These are phyloP conservation scores for Drosera spatulata DNA, from an alignment of 179 eudicot genomes.

Conservation along the genomic window DNA sequence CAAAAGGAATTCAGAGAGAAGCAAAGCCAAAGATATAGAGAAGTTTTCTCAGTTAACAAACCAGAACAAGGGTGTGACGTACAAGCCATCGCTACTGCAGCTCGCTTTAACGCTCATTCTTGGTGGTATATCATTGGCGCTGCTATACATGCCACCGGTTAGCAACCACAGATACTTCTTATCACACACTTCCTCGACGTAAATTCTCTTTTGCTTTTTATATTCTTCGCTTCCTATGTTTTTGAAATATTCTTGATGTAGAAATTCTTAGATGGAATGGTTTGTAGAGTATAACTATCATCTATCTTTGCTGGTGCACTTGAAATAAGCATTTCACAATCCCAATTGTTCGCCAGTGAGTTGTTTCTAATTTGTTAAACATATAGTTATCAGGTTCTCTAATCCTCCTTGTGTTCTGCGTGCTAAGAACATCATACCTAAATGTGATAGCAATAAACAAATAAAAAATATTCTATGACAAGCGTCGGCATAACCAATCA, in stretches of 20 bases:
- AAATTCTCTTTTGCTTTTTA: neutral
- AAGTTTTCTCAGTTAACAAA: slow-evolving; percentile 19
- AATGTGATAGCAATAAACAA: too few species aligned
- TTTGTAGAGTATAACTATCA: neutral
- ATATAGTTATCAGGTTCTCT: too few species aligned
- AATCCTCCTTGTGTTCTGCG: too few species aligned
- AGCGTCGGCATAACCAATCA: too few species aligned
- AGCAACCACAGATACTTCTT: slow-evolving; percentile 21
- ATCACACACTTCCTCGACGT: slow-evolving; percentile 30
- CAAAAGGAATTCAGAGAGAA: slow-evolving; percentile 52
- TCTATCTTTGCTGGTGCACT: neutral
- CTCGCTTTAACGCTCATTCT: slow-evolving; percentile 31
- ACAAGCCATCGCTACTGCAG: slow-evolving; percentile 39
- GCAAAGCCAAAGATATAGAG: slow-evolving; percentile 37
- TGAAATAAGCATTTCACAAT: slow-evolving; percentile 3
- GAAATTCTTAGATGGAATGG: neutral
- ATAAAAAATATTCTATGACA: too few species aligned
- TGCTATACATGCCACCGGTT: slow-evolving; percentile 29
- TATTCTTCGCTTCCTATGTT: neutral
- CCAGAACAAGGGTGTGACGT: slow-evolving; percentile 30
- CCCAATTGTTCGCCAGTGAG: too few species aligned
- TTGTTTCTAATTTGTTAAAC: slow-evolving; percentile 14
- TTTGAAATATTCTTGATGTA: neutral
- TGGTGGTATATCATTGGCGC: slow-evolving; percentile 19
- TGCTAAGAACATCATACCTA: too few species aligned